phyloP scores from a whole-genome alignment of 2,329 filamentous ascomycete genomes.

The Sporothrix luriei region DNA sequence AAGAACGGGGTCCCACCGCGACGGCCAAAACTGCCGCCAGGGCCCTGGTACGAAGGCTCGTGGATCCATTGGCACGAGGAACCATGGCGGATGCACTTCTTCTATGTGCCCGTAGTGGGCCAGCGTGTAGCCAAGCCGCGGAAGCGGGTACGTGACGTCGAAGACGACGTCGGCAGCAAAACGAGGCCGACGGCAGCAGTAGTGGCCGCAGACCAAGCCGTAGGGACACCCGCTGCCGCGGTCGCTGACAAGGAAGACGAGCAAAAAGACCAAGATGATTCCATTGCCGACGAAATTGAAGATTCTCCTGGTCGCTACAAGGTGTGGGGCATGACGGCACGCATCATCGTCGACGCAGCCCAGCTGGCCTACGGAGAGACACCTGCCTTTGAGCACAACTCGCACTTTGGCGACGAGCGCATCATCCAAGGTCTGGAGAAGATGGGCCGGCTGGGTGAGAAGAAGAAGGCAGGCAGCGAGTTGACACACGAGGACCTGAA shows the following conservation, averaged over 20 bases:
- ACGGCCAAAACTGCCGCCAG: constrained; percentile 46
- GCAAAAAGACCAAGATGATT: constrained; percentile 33
- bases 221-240: not conserved
- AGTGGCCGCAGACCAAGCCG: not conserved
- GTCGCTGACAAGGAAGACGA: constrained; percentile 35
- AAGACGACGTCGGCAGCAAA: not conserved
- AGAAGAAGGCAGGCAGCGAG: constrained; percentile 46
- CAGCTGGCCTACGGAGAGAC: constrained; percentile 78
- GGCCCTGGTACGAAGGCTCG: constrained; percentile 79
- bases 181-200: not conserved
- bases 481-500: constrained; percentile 44
- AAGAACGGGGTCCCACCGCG: constrained; percentile 20
- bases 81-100: constrained; percentile 87
- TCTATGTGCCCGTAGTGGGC: constrained; percentile 78
- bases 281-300: constrained; percentile 39
- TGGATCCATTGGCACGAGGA: constrained; percentile 80
- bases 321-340: constrained; percentile 93
- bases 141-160: constrained; percentile 35
- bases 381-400: constrained; percentile 77
- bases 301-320: constrained; percentile 65
- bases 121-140: constrained; percentile 67
- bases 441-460: constrained; percentile 52
- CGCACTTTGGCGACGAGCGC: constrained; percentile 55
- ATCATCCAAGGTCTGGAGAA: constrained; percentile 53
- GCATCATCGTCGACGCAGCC: constrained; percentile 86